A percentile compares a stretch with the other conserved stretches of the same genome.
Evolutionary conservation across 257 asterid genomes (phyloP).

Genomic region (Jaltomata sinuosa): DNA sequence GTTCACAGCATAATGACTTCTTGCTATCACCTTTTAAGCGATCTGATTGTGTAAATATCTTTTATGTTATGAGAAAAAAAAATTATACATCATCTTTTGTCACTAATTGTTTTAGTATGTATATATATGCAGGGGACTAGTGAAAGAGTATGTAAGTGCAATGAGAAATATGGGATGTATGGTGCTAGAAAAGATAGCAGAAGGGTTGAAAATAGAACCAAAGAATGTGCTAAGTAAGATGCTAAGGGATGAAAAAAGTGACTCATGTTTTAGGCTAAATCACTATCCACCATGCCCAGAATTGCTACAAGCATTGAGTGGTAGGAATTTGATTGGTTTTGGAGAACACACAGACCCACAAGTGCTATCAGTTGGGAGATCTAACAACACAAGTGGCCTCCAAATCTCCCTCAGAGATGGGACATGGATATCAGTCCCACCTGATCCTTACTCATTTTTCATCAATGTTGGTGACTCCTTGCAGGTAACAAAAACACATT

Average conservation of each 20-base stretch:
- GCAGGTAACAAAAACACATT: background rate
- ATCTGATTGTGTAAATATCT: background rate
- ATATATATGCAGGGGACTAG: background rate
- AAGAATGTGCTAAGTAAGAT: slow-evolving; percentile 14
- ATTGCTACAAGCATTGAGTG: slow-evolving; percentile 8
- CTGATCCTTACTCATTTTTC: background rate
- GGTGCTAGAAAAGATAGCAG: slow-evolving; percentile 16
- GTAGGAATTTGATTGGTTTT: slow-evolving; percentile 11
- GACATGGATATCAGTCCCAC: slow-evolving; percentile 9
- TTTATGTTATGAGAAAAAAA: too few species aligned
- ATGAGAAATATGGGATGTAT: slow-evolving; percentile 9
- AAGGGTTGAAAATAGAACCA: slow-evolving; percentile 7
- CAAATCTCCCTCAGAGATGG: slow-evolving; percentile 5
- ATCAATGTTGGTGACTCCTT: background rate
- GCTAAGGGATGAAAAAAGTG: slow-evolving; percentile 13
- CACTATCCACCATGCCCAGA: slow-evolving; percentile 15
- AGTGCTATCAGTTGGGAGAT: background rate
- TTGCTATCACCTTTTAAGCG: too few species aligned
- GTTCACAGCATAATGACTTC: background rate
- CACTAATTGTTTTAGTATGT: background rate
- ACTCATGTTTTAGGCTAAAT: slow-evolving; percentile 13
- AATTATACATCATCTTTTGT: background rate
- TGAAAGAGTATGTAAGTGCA: slow-evolving; percentile 6
- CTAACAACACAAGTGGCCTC: slow-evolving; percentile 3
- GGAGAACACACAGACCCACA: slow-evolving; percentile 22